Conservation (phyloP, 495 filamentous ascomycete genomes). For the Beverwykella pulmonaria region DNA sequence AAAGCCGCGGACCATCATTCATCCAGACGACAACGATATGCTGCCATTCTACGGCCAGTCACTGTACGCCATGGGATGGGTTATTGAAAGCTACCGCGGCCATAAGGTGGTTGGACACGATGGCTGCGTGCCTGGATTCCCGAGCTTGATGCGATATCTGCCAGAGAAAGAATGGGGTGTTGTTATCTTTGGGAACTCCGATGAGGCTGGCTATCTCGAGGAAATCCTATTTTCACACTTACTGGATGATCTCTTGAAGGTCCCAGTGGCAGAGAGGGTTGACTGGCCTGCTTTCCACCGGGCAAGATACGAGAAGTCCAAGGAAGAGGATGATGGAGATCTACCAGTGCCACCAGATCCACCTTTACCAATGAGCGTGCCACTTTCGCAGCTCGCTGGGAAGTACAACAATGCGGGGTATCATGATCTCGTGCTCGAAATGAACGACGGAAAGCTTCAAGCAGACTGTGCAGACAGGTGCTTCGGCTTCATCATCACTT, state of each 20-base stretch:
- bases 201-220: background rate
- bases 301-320: background rate
- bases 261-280: background rate
- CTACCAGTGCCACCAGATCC: background rate
- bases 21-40: background rate
- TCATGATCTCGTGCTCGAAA: background rate
- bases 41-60: background rate
- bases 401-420: conserved; percentile 3
- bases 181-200: conserved; percentile 2
- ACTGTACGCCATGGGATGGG: background rate
- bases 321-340: background rate
- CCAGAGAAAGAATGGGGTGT: conserved; percentile 2
- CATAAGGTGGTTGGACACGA: background rate
- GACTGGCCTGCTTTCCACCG: background rate
- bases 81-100: background rate
- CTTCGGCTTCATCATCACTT: background rate
- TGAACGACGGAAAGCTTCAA: background rate
- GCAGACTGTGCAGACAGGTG: background rate
- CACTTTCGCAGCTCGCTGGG: background rate
- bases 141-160: background rate
- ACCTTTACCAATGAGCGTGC: background rate
- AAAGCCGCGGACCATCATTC: background rate
- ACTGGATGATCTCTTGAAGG: background rate
- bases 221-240: background rate
- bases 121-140: background rate